Evolutionary conservation across 2,329 filamentous ascomycete genomes (phyloP), one percentile per base, ranked within the genome.

Genomic region (Thelonectria discophora): DNA sequence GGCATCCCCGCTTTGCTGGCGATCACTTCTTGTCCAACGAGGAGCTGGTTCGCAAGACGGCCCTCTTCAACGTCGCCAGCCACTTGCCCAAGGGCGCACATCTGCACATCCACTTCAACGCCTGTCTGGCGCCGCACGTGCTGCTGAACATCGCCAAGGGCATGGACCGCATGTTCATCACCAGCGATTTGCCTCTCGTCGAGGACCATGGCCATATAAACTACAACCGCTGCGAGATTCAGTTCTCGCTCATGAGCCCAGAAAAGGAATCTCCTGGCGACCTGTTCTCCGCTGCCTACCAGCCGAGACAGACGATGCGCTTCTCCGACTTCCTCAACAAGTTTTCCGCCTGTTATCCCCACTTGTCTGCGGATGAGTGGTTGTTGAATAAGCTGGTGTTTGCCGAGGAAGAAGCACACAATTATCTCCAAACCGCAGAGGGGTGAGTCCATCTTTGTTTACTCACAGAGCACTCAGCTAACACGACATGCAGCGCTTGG

Each of bases 101-200:
- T 72, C 79, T 93, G 21, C 90, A 93, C 74, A 84, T 92, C 21
- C 90, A 93, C 74, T 93, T 91, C 80, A 93, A 93, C 73, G 84
- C 90, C n/a, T 91, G 90, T 62, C 78, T 93, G 5, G 78, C 81
- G 13, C 88, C 90, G 10, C 74, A 79, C 2, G 81, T 87, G 5
- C 78, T 93, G 18, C 79, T 93, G 12, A 75, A 79, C 21, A 79
- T 80, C 66, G 85, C 79, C 65, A 84, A 80, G 79, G 79, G 64
- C 5, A 86, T 88, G 80, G 71, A 82, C 1, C 84, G 84, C 65
- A 92, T 93, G 88, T 91, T 87, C 71, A 88, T 93, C 68, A 86
- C 84, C 59, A 91, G 88, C 76, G 65, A 75, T 45, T 69, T 79
- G 32, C 82, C 83, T 4, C 77, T 91, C 32, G 72, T 78, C 4